Conservation (phyloP, 352 stramenopile species). For the Albugo laibachii region DNA sequence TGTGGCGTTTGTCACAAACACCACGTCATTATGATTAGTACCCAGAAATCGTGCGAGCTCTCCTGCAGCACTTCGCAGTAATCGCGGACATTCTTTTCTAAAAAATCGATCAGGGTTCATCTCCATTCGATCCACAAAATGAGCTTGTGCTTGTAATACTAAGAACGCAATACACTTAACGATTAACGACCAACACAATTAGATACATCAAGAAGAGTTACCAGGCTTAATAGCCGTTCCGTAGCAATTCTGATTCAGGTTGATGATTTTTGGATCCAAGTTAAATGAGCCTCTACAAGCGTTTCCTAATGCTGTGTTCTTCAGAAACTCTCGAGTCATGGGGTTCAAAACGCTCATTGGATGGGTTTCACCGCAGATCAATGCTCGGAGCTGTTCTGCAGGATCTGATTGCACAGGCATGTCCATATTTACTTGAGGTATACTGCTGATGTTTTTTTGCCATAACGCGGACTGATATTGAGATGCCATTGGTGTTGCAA, state of each 20-base stretch:
- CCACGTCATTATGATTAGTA: conserved; percentile 51
- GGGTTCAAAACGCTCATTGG: conserved; percentile 52
- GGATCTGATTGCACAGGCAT: too few species aligned
- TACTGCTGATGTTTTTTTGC: too few species aligned
- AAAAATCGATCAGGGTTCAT: conserved; percentile 73
- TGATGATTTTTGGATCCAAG: conserved; percentile 53
- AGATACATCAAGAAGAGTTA: conserved; percentile 3
- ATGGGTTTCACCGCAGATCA: too few species aligned
- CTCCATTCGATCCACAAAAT: conserved; percentile 79
- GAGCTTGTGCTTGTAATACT: conserved; percentile 61
- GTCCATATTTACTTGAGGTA: too few species aligned
- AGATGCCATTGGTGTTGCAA: too few species aligned
- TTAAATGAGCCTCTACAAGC: conserved; percentile 59
- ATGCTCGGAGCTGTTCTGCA: too few species aligned
- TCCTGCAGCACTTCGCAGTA: conserved; percentile 38
- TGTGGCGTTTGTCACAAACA: conserved; percentile 75
- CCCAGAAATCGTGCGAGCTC: conserved; percentile 49
- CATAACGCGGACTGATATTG: too few species aligned
- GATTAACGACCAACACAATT: background rate
- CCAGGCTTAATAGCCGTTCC: conserved; percentile 43
- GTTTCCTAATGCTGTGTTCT: conserved; percentile 33
- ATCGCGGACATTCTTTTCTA: conserved; percentile 28
- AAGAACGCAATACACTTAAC: conserved; percentile 1
- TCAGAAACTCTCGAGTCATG: conserved; percentile 32
- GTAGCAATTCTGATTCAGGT: conserved; percentile 73